A percentile compares a stretch with the other conserved stretches of the same genome.
phyloP scores from a whole-genome alignment of 1,139 yeast species.

The Sugiyamaella xylanicola region DNA sequence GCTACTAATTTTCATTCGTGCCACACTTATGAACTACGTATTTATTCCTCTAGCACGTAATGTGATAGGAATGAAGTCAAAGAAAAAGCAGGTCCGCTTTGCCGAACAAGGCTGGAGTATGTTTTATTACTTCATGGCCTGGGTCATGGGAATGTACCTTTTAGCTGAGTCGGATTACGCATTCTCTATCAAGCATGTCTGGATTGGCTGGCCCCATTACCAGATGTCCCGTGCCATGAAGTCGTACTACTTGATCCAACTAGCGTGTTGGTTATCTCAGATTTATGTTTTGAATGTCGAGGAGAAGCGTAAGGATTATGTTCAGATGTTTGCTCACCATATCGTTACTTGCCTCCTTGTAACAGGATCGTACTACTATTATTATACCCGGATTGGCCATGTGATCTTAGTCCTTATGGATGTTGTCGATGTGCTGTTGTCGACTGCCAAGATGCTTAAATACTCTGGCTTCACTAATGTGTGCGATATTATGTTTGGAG shows the following conservation, averaged over 20 bases:
- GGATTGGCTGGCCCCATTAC: conserved; percentile 77
- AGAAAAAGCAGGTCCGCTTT: conserved; percentile 63
- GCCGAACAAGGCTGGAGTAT: conserved; percentile 87
- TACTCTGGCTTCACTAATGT: conserved; percentile 61
- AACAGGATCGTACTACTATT: conserved; percentile 70
- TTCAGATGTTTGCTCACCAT: conserved; percentile 88
- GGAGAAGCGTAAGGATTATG: conserved; percentile 75
- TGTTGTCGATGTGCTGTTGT: conserved; percentile 69
- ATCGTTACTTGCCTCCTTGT: conserved; percentile 72
- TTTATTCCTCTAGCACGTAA: conserved; percentile 59
- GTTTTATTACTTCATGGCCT: conserved; percentile 61
- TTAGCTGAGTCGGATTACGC: conserved; percentile 63
- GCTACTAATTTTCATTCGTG: conserved; percentile 59
- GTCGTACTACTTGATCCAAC: conserved; percentile 68
- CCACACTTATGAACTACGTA: conserved; percentile 58
- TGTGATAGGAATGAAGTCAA: conserved; percentile 49
- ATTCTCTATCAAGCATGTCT: conserved; percentile 59
- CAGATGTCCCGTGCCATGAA: conserved; percentile 51
- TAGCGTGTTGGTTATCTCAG: conserved; percentile 82
- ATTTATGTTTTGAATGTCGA: conserved; percentile 76
- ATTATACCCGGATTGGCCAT: conserved; percentile 78
- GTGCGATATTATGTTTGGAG: conserved; percentile 71
- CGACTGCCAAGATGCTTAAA: conserved; percentile 75
- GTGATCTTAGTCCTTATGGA: conserved; percentile 81
- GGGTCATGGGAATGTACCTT: conserved; percentile 59